Evolutionary conservation across 345 rosid species (phyloP).

Genomic region (Durio zibethinus): DNA sequence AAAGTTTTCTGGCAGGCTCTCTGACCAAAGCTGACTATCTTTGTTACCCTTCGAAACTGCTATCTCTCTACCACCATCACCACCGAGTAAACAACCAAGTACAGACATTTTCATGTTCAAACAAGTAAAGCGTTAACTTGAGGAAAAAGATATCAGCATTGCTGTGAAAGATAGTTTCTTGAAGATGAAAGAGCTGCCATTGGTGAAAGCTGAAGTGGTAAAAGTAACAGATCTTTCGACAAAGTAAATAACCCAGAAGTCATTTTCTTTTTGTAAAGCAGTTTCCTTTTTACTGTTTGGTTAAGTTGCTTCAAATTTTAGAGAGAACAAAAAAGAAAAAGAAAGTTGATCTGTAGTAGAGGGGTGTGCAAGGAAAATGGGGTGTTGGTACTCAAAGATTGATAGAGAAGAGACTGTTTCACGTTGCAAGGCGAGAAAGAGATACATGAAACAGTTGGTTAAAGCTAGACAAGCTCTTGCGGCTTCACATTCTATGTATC

Average conservation of each 20-base stretch:
- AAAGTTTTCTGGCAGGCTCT: slow-evolving; percentile 23
- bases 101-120: not conserved
- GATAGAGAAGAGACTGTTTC: slow-evolving; percentile 84
- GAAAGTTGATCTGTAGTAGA: not conserved
- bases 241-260: slow-evolving; percentile 7
- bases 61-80: not conserved
- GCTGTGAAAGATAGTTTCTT: not conserved
- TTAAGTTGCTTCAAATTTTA: not conserved
- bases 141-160: not conserved
- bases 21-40: slow-evolving; percentile 27
- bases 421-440: slow-evolving; percentile 84
- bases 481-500: slow-evolving; percentile 82
- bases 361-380: slow-evolving; percentile 44
- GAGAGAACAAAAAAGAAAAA: not conserved
- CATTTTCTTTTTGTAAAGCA: slow-evolving; percentile 13
- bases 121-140: not conserved
- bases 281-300: slow-evolving; percentile 4
- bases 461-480: slow-evolving; percentile 76
- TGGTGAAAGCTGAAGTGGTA: slow-evolving; percentile 1
- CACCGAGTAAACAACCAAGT: not conserved
- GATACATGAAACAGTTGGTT: slow-evolving; percentile 79
- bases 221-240: slow-evolving; percentile 21
- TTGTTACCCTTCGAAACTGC: not conserved
- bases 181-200: slow-evolving; percentile 9
- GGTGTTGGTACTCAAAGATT: slow-evolving; percentile 75